Percentiles rank a stretch among this genome's conserved stretches.
These are phyloP conservation scores for Nigrospora oryzae DNA, from an alignment of 2,329 filamentous ascomycete genomes.

Conservation along the genomic window DNA sequence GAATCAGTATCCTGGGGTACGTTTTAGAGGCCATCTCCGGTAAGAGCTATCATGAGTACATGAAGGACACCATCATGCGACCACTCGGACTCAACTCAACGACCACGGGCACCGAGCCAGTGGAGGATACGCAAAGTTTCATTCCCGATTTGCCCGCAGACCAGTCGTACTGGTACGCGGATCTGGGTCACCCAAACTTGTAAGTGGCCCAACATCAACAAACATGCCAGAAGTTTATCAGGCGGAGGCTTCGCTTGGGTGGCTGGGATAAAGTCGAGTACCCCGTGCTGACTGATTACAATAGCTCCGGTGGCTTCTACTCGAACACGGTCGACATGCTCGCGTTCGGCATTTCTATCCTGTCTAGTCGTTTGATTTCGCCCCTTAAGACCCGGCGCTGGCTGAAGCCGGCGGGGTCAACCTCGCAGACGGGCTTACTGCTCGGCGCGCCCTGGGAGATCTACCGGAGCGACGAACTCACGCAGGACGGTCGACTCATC, in stretches of 20 bases:
- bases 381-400: slow-evolving; percentile 29
- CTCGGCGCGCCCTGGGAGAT: slow-evolving; percentile 37
- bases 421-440: slow-evolving; percentile 25
- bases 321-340: slow-evolving; percentile 32
- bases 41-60: not conserved
- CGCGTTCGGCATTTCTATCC: slow-evolving; percentile 30
- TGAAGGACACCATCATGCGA: slow-evolving; percentile 8
- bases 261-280: no score
- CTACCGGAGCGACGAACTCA: slow-evolving; percentile 19
- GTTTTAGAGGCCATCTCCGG: slow-evolving; percentile 4
- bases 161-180: slow-evolving; percentile 4
- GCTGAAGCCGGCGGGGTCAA: slow-evolving; percentile 31
- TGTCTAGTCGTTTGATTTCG: slow-evolving; percentile 25
- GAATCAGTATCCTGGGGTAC: slow-evolving; percentile 11
- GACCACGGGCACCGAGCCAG: not conserved
- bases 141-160: slow-evolving; percentile 12
- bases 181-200: slow-evolving; percentile 13
- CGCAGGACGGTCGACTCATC: slow-evolving; percentile 12
- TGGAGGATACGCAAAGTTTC: slow-evolving; percentile 7
- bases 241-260: no score
- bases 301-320: slow-evolving; percentile 34
- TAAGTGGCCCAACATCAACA: slow-evolving; percentile 13
- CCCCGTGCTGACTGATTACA: no score
- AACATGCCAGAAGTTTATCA: not conserved
- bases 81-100: slow-evolving; percentile 9